phyloP scores from a whole-genome alignment of 192 early-diverging fungal species.

The Coemansia reversa region DNA sequence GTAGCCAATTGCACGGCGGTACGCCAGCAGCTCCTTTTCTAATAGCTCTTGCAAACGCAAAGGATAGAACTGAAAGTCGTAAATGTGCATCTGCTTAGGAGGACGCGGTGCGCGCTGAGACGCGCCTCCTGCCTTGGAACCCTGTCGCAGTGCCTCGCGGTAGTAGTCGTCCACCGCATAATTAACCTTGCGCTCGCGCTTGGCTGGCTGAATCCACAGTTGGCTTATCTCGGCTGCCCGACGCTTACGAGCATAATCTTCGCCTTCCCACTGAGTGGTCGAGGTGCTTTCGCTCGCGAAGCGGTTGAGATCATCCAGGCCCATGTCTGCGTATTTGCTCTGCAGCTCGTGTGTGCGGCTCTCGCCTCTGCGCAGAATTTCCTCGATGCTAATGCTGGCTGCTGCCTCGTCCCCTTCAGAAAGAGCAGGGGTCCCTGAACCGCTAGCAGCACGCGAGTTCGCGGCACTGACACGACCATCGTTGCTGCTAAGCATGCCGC shows the following conservation, averaged over 20 bases:
- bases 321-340: slow-evolving; percentile 83
- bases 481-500: slow-evolving; percentile 69
- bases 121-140: slow-evolving; percentile 59
- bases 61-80: slow-evolving; percentile 95
- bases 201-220: slow-evolving; percentile 91
- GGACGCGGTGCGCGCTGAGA: slow-evolving; percentile 65
- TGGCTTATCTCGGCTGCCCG: slow-evolving; percentile 40
- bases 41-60: slow-evolving; percentile 72
- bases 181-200: slow-evolving; percentile 90
- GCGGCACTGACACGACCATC: slow-evolving; percentile 21
- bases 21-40: slow-evolving; percentile 77
- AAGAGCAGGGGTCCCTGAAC: slow-evolving; percentile 26
- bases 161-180: slow-evolving; percentile 93
- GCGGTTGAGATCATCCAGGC: slow-evolving; percentile 90
- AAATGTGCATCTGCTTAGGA: slow-evolving; percentile 65
- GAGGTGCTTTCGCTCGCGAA: slow-evolving; percentile 69
- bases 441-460: slow-evolving; percentile 31
- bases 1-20: slow-evolving; percentile 71
- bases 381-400: slow-evolving; percentile 59
- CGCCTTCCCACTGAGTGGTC: slow-evolving; percentile 94
- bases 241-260: slow-evolving; percentile 84
- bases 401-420: slow-evolving; percentile 27
- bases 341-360: slow-evolving; percentile 87
- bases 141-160: slow-evolving; percentile 76
- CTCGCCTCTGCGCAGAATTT: slow-evolving; percentile 86